These are phyloP conservation scores for Fagus sylvatica DNA, from an alignment of 306 rosid genomes.

Conservation along the genomic window DNA sequence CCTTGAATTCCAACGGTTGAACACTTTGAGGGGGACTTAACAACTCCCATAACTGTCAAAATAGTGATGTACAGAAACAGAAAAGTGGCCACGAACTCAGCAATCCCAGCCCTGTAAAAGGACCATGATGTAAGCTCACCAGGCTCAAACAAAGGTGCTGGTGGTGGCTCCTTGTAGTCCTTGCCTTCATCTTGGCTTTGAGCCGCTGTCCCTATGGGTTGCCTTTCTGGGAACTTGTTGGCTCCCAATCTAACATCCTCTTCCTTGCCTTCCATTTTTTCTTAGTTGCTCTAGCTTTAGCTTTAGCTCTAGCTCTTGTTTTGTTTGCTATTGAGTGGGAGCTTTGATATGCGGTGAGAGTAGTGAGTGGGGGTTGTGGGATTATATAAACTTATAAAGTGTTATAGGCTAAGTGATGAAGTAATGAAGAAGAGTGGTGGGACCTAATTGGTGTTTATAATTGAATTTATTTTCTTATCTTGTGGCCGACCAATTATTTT, in stretches of 20 bases:
- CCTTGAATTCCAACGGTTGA: conserved; percentile 61
- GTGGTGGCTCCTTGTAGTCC: conserved; percentile 74
- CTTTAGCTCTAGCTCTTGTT: background rate
- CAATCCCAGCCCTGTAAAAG: conserved; percentile 56
- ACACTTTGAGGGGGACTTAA: conserved; percentile 33
- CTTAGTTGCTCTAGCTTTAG: too few relatives aligned
- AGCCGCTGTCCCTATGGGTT: conserved; percentile 66
- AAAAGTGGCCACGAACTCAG: conserved; percentile 60
- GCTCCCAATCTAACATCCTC: conserved; percentile 84
- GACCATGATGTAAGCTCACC: conserved; percentile 87
- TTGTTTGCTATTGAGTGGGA: background rate
- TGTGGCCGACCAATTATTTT: conserved; percentile 36
- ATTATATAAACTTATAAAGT: conserved; percentile 20
- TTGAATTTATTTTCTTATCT: conserved; percentile 11
- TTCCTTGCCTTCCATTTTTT: conserved; percentile 76
- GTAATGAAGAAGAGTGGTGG: conserved; percentile 30
- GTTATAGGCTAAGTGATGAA: background rate
- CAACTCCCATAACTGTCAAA: conserved; percentile 57
- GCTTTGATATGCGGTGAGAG: background rate
- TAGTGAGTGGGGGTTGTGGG: background rate
- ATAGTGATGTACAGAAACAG: conserved; percentile 54
- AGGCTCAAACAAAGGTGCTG: conserved; percentile 71
- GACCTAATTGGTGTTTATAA: conserved; percentile 1
- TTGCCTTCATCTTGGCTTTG: conserved; percentile 66
- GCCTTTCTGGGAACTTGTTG: conserved; percentile 87